A percentile compares a stretch with the other conserved stretches of the same genome.
Conservation (phyloP, 1,284 basidiomycete species). For the Melampsora allii-populina region DNA sequence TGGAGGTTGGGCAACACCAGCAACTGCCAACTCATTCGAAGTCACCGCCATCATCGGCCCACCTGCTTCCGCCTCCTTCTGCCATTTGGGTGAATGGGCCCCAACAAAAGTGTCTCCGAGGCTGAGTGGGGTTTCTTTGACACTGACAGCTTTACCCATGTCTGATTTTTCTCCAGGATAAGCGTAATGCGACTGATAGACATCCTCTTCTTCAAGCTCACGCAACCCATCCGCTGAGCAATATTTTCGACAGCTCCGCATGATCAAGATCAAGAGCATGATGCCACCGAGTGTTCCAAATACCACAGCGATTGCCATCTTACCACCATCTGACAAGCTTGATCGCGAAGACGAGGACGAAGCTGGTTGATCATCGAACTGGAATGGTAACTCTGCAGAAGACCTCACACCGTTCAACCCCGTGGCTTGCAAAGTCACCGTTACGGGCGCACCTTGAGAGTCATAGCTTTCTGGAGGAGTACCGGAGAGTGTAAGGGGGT, state of each 20-base stretch:
- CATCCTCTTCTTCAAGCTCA: conserved; percentile 14
- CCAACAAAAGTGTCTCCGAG: conserved; percentile 28
- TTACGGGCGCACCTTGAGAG: neutral
- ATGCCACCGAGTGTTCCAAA: conserved; percentile 24
- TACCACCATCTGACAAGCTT: conserved; percentile 12
- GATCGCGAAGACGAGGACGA: neutral
- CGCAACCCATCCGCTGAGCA: conserved; percentile 32
- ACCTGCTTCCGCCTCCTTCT: conserved; percentile 12
- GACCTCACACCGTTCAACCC: conserved; percentile 33
- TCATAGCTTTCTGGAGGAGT: conserved; percentile 9
- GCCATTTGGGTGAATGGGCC: conserved; percentile 25
- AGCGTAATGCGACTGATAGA: conserved; percentile 29
- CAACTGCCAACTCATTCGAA: conserved; percentile 9
- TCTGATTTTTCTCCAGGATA: conserved; percentile 18
- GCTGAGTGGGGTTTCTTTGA: conserved; percentile 24
- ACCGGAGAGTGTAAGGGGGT: conserved; percentile 14
- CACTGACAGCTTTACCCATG: neutral
- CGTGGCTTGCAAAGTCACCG: conserved; percentile 11
- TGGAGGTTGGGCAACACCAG: conserved; percentile 1
- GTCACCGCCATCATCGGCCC: conserved; percentile 35
- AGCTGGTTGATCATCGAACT: conserved; percentile 2
- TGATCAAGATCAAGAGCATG: conserved; percentile 32
- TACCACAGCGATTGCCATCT: conserved; percentile 19
- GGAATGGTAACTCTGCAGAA: conserved; percentile 19
- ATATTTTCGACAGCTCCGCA: conserved; percentile 27